These are phyloP conservation scores for Aspergillaceae sp. DNA, from an alignment of 2,329 filamentous ascomycete genomes.

Conservation along the genomic window DNA sequence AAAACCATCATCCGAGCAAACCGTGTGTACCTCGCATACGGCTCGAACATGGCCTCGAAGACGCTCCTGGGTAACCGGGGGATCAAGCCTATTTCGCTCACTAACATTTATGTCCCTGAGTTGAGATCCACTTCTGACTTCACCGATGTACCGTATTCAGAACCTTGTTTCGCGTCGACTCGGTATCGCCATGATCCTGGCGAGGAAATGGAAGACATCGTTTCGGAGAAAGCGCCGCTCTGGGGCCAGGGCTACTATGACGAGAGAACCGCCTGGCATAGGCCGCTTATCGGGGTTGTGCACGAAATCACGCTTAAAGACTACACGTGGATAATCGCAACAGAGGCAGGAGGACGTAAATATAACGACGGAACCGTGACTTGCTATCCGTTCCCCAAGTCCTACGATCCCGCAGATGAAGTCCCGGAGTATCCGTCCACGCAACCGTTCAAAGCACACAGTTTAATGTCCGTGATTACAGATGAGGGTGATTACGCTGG, in stretches of 20 bases:
- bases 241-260: conserved; percentile 25
- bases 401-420: conserved; percentile 39
- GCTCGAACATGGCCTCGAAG: conserved; percentile 73
- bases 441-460: conserved; percentile 70
- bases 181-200: conserved; percentile 44
- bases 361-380: conserved; percentile 77
- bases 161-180: conserved; percentile 89
- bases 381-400: conserved; percentile 59
- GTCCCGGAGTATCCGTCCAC: conserved; percentile 58
- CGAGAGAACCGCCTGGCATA: conserved; percentile 59
- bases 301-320: conserved; percentile 84
- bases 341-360: conserved; percentile 80
- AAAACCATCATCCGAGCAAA: conserved; percentile 26
- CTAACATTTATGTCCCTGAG: conserved; percentile 73
- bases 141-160: conserved; percentile 72
- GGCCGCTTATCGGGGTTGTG: conserved; percentile 82
- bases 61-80: conserved; percentile 71
- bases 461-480: conserved; percentile 60
- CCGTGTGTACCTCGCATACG: conserved; percentile 79
- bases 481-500: conserved; percentile 20
- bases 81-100: conserved; percentile 69
- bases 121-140: conserved; percentile 76
- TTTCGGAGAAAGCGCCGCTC: conserved; percentile 28
- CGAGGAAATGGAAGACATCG: conserved; percentile 1
- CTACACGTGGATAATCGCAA: conserved; percentile 77